Conservation (phyloP, 208 protist genomes). For the Leishmania amazonensis region DNA sequence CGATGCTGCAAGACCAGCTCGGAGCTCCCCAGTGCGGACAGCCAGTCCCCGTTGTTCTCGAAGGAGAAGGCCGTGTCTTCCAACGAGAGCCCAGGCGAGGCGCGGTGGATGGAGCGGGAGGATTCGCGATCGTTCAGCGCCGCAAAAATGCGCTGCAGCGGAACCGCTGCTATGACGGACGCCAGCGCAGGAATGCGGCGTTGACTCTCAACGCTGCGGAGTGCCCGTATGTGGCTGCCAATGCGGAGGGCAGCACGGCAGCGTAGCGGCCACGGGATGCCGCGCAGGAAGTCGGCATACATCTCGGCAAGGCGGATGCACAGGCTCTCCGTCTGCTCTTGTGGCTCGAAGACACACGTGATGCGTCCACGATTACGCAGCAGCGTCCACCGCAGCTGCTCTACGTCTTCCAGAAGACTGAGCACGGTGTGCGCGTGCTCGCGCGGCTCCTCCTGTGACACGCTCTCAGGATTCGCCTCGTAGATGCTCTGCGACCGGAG, state of each 20-base stretch:
- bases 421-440: conserved; percentile 81
- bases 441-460: conserved; percentile 34
- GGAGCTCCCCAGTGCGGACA: conserved; percentile 64
- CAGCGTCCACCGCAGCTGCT: conserved; percentile 59
- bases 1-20: conserved; percentile 83
- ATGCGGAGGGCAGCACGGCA: conserved; percentile 62
- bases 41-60: conserved; percentile 90
- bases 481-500: conserved; percentile 53
- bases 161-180: conserved; percentile 30
- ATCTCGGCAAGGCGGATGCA: conserved; percentile 38
- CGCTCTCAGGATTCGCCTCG: conserved; percentile 9
- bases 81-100: conserved; percentile 32
- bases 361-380: conserved; percentile 28
- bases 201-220: conserved; percentile 73
- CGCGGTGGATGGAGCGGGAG: conserved; percentile 68
- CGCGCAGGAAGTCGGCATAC: conserved; percentile 45
- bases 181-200: conserved; percentile 47
- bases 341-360: conserved; percentile 24
- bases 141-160: conserved; percentile 84
- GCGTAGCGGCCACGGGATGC: conserved; percentile 40
- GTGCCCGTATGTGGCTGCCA: conserved; percentile 78
- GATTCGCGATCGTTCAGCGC: conserved; percentile 81
- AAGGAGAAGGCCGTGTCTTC: conserved; percentile 77
- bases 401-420: conserved; percentile 68
- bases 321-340: conserved; percentile 21